Evolutionary conservation across 139 green algal genomes (phyloP).

Genomic region (Auxenochlorella protothecoides): DNA sequence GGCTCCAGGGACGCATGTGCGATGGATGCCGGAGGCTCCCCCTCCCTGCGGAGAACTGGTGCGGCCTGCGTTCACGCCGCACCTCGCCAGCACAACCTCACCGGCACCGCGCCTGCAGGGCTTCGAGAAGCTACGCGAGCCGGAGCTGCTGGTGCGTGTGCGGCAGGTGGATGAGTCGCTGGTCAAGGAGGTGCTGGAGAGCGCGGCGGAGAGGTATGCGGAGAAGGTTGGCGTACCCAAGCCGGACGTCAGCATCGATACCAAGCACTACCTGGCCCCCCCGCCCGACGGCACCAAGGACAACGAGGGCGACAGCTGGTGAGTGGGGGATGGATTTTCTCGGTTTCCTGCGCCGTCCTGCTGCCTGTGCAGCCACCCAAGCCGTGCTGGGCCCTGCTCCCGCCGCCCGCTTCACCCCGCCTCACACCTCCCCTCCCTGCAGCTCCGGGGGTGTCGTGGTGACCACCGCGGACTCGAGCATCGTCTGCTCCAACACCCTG

Average conservation of each 20-base stretch:
- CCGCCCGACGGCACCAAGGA: slow-evolving; percentile 26
- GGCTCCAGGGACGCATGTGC: too few relatives aligned
- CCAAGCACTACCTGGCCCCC: slow-evolving; percentile 54
- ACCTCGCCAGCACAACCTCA: too few relatives aligned
- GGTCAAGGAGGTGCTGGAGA: slow-evolving; percentile 43
- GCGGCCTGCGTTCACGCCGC: too few relatives aligned
- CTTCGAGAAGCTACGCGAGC: slow-evolving; percentile 64
- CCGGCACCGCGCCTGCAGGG: slow-evolving; percentile 33
- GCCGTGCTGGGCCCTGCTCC: too few relatives aligned
- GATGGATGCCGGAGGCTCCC: too few relatives aligned
- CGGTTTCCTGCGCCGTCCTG: too few relatives aligned
- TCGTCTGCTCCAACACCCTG: slow-evolving; percentile 90
- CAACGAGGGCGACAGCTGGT: slow-evolving; percentile 50
- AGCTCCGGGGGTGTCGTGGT: slow-evolving; percentile 84
- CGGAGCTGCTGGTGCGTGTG: slow-evolving; percentile 46
- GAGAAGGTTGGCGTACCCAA: slow-evolving; percentile 32
- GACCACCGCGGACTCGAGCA: slow-evolving; percentile 68
- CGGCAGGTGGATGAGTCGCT: slow-evolving; percentile 61
- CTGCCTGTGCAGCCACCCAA: too few relatives aligned
- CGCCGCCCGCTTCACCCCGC: neutral
- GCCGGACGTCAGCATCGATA: slow-evolving; percentile 53
- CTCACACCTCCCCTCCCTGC: slow-evolving; percentile 11
- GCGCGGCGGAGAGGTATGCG: slow-evolving; percentile 17
- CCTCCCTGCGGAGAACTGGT: too few relatives aligned
- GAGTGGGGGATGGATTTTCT: neutral